A percentile compares a stretch with the other conserved stretches of the same genome.
Conservation (phyloP, 495 filamentous ascomycete genomes). For the Sabuloglossum arenarium region DNA sequence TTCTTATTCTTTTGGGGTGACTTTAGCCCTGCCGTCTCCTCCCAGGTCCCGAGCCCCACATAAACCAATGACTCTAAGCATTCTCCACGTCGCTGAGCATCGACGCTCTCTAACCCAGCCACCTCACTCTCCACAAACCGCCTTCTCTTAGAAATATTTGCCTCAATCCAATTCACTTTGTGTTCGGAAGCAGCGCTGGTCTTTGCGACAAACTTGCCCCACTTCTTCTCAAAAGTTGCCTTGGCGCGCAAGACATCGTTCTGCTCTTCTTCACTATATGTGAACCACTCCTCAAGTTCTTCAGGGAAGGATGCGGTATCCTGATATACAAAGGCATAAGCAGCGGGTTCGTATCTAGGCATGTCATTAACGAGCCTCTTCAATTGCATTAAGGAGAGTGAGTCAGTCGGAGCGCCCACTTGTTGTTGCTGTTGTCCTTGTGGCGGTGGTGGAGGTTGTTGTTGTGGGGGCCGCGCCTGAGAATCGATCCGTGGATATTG, state of each 20-base stretch:
- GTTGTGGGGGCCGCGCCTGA: conserved; percentile 24
- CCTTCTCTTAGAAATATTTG: conserved; percentile 15
- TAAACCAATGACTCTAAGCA: conserved; percentile 3
- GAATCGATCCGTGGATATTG: neutral
- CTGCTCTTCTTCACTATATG: conserved; percentile 63
- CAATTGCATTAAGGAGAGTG: conserved; percentile 64
- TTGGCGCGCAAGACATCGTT: conserved; percentile 44
- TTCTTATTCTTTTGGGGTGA: neutral
- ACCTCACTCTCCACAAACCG: conserved; percentile 14
- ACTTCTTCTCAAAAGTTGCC: conserved; percentile 46
- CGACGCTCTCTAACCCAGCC: conserved; percentile 5
- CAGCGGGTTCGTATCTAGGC: conserved; percentile 51
- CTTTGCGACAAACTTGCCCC: conserved; percentile 24
- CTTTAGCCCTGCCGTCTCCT: conserved; percentile 2
- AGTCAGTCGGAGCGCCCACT: conserved; percentile 36
- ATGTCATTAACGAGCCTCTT: conserved; percentile 62
- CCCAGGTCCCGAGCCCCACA: conserved; percentile 5
- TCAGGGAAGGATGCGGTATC: conserved; percentile 62
- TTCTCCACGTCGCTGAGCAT: neutral
- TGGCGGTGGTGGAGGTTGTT: conserved; percentile 34
- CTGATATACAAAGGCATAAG: conserved; percentile 88
- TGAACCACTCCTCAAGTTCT: conserved; percentile 93
- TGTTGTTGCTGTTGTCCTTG: conserved; percentile 29
- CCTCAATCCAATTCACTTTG: conserved; percentile 29
- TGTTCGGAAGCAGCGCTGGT: neutral